These are phyloP conservation scores for Zychaea mexicana DNA, from an alignment of 371 early-diverging fungal species.

Conservation along the genomic window DNA sequence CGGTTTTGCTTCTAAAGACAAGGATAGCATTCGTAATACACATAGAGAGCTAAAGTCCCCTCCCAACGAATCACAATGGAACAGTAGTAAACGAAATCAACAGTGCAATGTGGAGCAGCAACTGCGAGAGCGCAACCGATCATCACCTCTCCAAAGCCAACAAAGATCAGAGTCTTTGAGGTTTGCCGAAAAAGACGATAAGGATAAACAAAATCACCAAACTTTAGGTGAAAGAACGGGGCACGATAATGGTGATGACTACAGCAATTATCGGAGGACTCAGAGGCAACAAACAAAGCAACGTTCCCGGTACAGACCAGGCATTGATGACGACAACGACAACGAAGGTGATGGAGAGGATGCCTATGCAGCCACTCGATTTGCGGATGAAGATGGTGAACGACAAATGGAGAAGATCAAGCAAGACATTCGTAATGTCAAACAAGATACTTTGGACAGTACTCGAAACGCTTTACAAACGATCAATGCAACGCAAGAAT, in stretches of 20 bases:
- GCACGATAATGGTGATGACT: background rate
- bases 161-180: background rate
- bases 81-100: background rate
- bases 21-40: background rate
- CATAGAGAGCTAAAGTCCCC: background rate
- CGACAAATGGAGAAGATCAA: slow-evolving; percentile 62
- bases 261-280: background rate
- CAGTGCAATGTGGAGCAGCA: no score
- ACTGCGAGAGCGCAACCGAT: background rate
- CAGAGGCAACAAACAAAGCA: background rate
- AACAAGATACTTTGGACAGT: slow-evolving; percentile 70
- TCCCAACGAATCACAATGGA: background rate
- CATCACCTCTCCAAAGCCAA: background rate
- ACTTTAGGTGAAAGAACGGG: background rate
- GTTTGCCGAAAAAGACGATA: background rate
- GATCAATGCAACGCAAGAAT: slow-evolving; percentile 65
- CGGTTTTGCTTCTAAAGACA: no score
- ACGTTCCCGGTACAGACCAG: background rate
- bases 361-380: background rate
- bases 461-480: slow-evolving; percentile 74
- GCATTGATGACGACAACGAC: background rate
- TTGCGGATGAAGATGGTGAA: slow-evolving; percentile 23
- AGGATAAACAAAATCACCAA: background rate
- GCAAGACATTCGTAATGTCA: slow-evolving; percentile 63
- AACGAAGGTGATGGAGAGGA: background rate